Percentiles rank a stretch among this genome's conserved stretches.
Evolutionary conservation across 208 protist species (phyloP).

Genomic region (Crithidia sp.): DNA sequence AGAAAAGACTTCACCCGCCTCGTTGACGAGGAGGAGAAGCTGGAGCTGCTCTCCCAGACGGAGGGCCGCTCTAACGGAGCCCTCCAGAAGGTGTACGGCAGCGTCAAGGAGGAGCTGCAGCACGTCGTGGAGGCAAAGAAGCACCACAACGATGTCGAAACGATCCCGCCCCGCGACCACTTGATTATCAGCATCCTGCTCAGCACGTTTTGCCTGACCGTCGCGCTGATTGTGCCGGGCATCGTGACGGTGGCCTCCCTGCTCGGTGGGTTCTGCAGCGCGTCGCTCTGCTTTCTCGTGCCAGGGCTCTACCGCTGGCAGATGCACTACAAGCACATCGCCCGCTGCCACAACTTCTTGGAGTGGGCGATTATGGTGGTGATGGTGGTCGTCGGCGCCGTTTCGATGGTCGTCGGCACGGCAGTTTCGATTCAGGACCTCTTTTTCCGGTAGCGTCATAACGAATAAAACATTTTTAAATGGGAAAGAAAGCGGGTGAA

Average conservation of each 20-base stretch:
- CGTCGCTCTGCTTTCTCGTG: slow-evolving; percentile 63
- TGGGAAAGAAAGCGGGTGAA: background rate
- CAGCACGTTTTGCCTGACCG: slow-evolving; percentile 46
- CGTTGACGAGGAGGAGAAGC: slow-evolving; percentile 41
- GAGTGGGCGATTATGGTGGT: slow-evolving; percentile 36
- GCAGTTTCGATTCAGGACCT: slow-evolving; percentile 36
- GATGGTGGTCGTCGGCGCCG: slow-evolving; percentile 55
- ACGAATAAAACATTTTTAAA: background rate
- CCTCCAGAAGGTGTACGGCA: slow-evolving; percentile 19
- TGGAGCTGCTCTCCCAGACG: slow-evolving; percentile 26
- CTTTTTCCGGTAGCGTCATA: background rate
- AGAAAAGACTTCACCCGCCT: slow-evolving; percentile 49
- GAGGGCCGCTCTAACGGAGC: slow-evolving; percentile 1
- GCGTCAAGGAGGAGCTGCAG: slow-evolving; percentile 20
- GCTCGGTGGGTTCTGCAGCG: slow-evolving; percentile 68
- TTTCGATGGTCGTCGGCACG: slow-evolving; percentile 51
- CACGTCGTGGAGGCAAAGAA: slow-evolving; percentile 42
- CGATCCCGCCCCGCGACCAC: slow-evolving; percentile 55
- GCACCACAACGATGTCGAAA: slow-evolving; percentile 42
- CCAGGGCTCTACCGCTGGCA: slow-evolving; percentile 69
- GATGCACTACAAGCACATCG: slow-evolving; percentile 46
- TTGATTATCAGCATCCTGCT: slow-evolving; percentile 69
- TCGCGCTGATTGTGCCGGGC: slow-evolving; percentile 59
- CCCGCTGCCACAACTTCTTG: slow-evolving; percentile 21
- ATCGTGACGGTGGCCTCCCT: slow-evolving; percentile 66